Evolutionary conservation across 441 rosid genomes (phyloP).

Genomic region (Corymbia citriodora): DNA sequence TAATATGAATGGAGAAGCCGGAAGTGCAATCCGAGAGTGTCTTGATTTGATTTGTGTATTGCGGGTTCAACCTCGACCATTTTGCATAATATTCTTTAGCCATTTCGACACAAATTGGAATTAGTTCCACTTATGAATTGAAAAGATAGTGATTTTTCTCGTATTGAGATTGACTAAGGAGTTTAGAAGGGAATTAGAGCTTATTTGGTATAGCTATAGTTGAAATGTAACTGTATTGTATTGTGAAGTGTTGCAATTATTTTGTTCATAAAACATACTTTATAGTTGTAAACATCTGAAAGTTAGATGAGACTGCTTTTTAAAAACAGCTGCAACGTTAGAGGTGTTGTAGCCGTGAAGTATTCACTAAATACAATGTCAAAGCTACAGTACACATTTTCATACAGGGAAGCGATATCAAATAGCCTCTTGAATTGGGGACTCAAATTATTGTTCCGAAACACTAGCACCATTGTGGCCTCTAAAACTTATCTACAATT

Average conservation of each 20-base stretch:
- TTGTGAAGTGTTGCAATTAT: not conserved
- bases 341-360: rapidly evolving
- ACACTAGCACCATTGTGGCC: not conserved
- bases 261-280: too few relatives aligned
- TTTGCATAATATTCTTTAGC: not conserved
- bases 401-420: not conserved
- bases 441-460: not conserved
- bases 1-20: too few relatives aligned
- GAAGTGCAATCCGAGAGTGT: not conserved
- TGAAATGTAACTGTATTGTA: not conserved
- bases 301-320: not conserved
- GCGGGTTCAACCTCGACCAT: not conserved
- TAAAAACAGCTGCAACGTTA: not conserved
- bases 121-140: not conserved
- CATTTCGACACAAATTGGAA: not conserved
- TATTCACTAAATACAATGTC: not conserved
- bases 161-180: not conserved
- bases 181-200: not conserved
- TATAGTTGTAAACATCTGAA: too few relatives aligned
- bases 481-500: not conserved
- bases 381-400: not conserved
- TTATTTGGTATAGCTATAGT: not conserved
- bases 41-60: not conserved
- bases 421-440: not conserved
- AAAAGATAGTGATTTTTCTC: not conserved